Evolutionary conservation across 2,329 filamentous ascomycete genomes (phyloP), one percentile per base, ranked within the genome.

Genomic region (Paracorniculantispora psalliotae): DNA sequence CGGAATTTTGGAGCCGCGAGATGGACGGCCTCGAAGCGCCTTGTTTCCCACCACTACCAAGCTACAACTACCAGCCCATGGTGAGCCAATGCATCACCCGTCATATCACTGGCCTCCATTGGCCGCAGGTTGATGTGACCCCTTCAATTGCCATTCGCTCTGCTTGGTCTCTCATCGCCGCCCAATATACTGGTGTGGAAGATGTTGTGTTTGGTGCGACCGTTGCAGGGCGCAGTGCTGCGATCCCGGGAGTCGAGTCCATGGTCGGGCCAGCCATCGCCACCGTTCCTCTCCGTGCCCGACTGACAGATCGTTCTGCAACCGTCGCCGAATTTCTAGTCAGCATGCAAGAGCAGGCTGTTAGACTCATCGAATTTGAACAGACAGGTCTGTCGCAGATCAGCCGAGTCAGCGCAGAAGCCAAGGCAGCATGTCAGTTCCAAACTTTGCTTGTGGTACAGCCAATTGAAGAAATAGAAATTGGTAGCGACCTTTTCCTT

Each of bases 231-330:
- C 51, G 62, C 52, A 59, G 60, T 26, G 59, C 59, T 13, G 46
- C 61, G 5, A 41, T 63, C 3, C 43, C 37, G 1, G 62, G 59
- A 17, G 57, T 63, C 28, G 62, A 59, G 21, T 15, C 49, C 9
- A 55, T 62, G 23, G 43, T 54, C 10, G 62, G 62, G 4, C 62
- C 59, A 66, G 77, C 43, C 63, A 77, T 63, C 5, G 56, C 58
- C 3, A 63, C 62, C 4, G 39, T 63, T 1, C 61, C 59, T 6
- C 26, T 65, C 13, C 59, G 63, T 1, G 47, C 64, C 12, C 30
- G 46, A 0, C 12, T 66, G 1, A 26, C 25, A 17, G 17, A 59
- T 4, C 46, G 17, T 21, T 25, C 49, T 8, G 30, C 37, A 1
- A 61, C 57, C 6, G 33, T 65, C 17, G 51, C 57, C 9, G 44